Base-by-base conservation (phyloP, 2,329 filamentous ascomycete genomes). In the Fusarium zealandicum region DNA sequence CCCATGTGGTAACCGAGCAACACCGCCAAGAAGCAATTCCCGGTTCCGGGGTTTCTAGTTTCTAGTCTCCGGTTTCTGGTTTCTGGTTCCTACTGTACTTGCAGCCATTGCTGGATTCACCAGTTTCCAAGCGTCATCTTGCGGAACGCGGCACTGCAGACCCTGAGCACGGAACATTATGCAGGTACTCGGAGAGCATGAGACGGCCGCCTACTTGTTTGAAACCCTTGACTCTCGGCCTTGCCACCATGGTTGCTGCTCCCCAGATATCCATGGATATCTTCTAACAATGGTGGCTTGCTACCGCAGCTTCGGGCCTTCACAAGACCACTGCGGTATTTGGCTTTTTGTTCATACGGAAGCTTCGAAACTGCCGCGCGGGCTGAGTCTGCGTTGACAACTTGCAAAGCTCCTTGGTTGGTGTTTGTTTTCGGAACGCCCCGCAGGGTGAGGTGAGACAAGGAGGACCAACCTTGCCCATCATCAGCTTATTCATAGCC, bases 141-240 rank as follows among this genome's bases (percentile, higher is more conserved):
- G 38, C 30, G 36, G 31, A 33, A 25, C 30, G 39, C 37, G 45
- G 41, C 32, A 46, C 37, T 11, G 37, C 12, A 27, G 39, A 40
- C 45, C 57, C 55, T 55, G 51, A 42, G 50, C 10, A 30, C 38
- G 33, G 44, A 47, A 47, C 32, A 43, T 44, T 43, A 59, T 60
- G 57, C 57, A 59, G 57, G 56, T 59, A 52, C 57, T 59, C 33
- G 2, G 16, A 27, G 45, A 43, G 36, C 31, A 51, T 42, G 31
- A 45, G 28, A 30, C 22, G 16, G n/a, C 32, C 28, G 35, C 36
- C n/a, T 39, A 11, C 30, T 25, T n/a, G 13, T n/a, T 27, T 35
- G 13, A 8, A 22, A 20, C 8, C n/a, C 9, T 17, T 35, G 9
- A 8, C 8, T 41, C 39, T 41, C 27, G 25, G 27, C 39, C 39